Conservation (phyloP, 2,329 filamentous ascomycete species). For the Alternaria infectoria region DNA sequence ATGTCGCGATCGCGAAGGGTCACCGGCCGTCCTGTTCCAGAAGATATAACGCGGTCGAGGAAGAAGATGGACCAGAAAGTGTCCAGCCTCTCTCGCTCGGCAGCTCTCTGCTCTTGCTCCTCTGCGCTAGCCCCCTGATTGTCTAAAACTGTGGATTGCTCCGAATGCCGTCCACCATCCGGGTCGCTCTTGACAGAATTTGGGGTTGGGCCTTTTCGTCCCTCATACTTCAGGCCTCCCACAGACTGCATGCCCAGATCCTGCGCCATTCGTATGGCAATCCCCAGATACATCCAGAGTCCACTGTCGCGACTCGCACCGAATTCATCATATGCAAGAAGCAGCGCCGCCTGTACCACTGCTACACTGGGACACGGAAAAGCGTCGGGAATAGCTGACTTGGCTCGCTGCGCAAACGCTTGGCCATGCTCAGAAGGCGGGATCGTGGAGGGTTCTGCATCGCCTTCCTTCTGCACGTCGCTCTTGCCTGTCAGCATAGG, state of each 20-base stretch:
- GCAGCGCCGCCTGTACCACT: slow-evolving; percentile 80
- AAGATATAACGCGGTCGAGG: slow-evolving; percentile 85
- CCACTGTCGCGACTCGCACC: slow-evolving; percentile 88
- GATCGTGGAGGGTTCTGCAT: slow-evolving; percentile 26
- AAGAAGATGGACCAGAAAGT: slow-evolving; percentile 93
- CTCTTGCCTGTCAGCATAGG: slow-evolving; percentile 59
- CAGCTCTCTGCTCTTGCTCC: slow-evolving; percentile 63
- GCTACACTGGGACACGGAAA: slow-evolving; percentile 83
- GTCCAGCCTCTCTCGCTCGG: slow-evolving; percentile 82
- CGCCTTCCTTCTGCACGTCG: slow-evolving; percentile 53
- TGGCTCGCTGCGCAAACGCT: slow-evolving; percentile 80
- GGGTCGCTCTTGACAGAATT: slow-evolving; percentile 57
- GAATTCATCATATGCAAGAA: slow-evolving; percentile 89
- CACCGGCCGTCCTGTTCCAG: slow-evolving; percentile 82
- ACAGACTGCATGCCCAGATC: slow-evolving; percentile 82
- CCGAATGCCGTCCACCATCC: slow-evolving; percentile 47
- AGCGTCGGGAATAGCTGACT: slow-evolving; percentile 80
- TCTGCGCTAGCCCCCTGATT: slow-evolving; percentile 43
- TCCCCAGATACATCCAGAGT: slow-evolving; percentile 91
- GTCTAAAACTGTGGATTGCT: slow-evolving; percentile 57
- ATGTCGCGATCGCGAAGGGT: slow-evolving; percentile 86
- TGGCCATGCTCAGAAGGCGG: slow-evolving; percentile 72
- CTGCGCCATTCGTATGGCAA: slow-evolving; percentile 82
- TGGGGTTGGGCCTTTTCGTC: slow-evolving; percentile 62
- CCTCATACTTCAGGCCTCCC: slow-evolving; percentile 70